Percentiles rank a stretch among this genome's conserved stretches.
phyloP scores from a whole-genome alignment of 2,329 filamentous ascomycete genomes.

The Tolypocladium tropicale region DNA sequence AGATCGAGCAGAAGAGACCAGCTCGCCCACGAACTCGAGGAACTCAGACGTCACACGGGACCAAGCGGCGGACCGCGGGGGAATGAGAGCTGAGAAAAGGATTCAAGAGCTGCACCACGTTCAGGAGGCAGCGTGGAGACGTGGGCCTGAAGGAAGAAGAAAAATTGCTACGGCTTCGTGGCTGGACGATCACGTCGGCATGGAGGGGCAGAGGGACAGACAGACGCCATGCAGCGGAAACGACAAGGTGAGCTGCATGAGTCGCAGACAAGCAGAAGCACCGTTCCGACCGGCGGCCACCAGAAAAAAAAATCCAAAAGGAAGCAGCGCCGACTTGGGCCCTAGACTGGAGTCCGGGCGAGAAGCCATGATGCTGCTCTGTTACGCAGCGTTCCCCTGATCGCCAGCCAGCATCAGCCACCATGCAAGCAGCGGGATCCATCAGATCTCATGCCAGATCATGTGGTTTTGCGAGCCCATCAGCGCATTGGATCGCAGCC shows the following conservation, averaged over 20 bases:
- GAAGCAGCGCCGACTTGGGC: not conserved
- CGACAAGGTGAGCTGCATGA: not conserved
- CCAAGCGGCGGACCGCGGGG: not conserved
- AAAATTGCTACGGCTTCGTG: not conserved
- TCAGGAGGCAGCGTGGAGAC: not conserved
- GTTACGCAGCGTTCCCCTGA: not conserved
- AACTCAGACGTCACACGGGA: not conserved
- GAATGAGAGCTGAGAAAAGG: not conserved
- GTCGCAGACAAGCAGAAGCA: not conserved
- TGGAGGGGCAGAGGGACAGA: not conserved
- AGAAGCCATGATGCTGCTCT: not conserved
- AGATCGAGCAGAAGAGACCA: conserved; percentile 1
- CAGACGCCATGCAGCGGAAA: not conserved
- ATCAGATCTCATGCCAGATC: not conserved
- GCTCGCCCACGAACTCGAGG: not conserved
- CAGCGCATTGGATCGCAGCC: not conserved
- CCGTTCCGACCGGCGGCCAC: not conserved
- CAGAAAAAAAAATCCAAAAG: not conserved
- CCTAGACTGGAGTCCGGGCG: not conserved
- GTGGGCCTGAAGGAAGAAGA: not conserved
- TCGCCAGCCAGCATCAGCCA: not conserved
- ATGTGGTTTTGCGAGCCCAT: not conserved
- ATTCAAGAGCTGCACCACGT: not conserved
- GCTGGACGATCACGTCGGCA: not conserved
- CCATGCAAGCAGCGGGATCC: not conserved